Base-by-base conservation (phyloP, 805 yeast genomes). In the Cyberlindnera mrakii region DNA sequence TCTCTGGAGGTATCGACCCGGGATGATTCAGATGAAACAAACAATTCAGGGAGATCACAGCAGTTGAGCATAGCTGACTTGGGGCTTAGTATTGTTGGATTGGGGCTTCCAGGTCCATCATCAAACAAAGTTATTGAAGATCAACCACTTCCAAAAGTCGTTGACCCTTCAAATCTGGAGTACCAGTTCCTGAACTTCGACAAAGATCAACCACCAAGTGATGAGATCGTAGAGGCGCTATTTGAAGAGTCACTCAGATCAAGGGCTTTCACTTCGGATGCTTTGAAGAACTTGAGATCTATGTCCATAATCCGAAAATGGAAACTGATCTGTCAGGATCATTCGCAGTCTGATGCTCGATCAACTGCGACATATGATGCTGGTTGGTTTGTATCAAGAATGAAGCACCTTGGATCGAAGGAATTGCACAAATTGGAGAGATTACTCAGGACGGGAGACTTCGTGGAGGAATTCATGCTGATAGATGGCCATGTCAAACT, bases 401-500 rank as follows among this genome's bases (percentile, higher is more conserved):
- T 55, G 30, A 48, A 43, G 15, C 23, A 34, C 14, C 37, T 58
- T 8, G 48, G 34, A 10, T 15, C 42, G 1, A 50, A 43, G 16
- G 59, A 58, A 4, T 35, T 58, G 9, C 57, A 55, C 37, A 49
- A 50, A 27, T 43, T 58, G 39, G 62, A 58, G 46, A 44, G 53
- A 30, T 35, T 47, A 2, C 43, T 58, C 5, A 34, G 62, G 33
- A 46, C 51, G 27, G 45, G 48, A n/a, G 59, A 57, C 20, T 57
- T 57, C 41, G 49, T 53, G 3, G 44, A 68, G 9, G 62, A 61
- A 14, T 80, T 81, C 43, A 59, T 77, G 4, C 62, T 55, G 30
- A 59, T 65, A 35, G 76, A 75, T 50, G 86, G 85, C 3, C 75
- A 74, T 41, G 63, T 71, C 3, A 65, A 70, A 4, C 59, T 81